Evolutionary conservation across 352 stramenopile species (phyloP).

Genomic region (Pythium myriotylum): DNA sequence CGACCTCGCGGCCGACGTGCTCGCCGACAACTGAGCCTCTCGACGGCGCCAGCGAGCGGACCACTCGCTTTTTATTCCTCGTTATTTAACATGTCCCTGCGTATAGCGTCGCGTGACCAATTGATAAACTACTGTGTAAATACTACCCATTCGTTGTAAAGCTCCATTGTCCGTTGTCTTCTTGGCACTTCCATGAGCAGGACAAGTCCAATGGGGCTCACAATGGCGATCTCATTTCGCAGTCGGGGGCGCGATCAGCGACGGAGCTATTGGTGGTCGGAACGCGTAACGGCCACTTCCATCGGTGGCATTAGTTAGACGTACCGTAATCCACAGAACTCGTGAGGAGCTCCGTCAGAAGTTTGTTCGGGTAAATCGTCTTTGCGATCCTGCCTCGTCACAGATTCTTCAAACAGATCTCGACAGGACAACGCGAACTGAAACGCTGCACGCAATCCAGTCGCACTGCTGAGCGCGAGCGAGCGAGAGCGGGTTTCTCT

Average conservation of each 20-base stretch:
- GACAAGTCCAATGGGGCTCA: too few relatives aligned
- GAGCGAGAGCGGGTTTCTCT: too few relatives aligned
- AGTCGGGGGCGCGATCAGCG: too few relatives aligned
- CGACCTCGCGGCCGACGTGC: conserved; percentile 12
- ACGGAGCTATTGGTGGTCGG: too few relatives aligned
- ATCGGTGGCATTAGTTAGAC: too few relatives aligned
- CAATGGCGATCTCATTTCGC: too few relatives aligned
- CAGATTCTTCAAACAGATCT: neutral
- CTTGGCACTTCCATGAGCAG: neutral
- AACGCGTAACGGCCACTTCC: too few relatives aligned
- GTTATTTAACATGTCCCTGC: conserved; percentile 14
- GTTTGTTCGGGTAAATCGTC: too few relatives aligned
- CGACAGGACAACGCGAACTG: neutral
- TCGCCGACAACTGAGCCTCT: conserved; percentile 23
- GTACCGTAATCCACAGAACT: too few relatives aligned
- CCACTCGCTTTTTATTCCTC: conserved; percentile 3
- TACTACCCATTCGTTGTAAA: neutral
- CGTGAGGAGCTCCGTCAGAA: too few relatives aligned
- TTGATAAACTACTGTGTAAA: neutral
- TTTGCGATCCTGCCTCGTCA: neutral
- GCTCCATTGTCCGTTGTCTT: neutral
- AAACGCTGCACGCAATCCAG: neutral
- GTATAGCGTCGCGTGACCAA: neutral
- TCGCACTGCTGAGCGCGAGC: too few relatives aligned
- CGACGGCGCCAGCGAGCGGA: neutral